These are phyloP conservation scores for Podospora didyma DNA, from an alignment of 495 filamentous ascomycete species.

Conservation along the genomic window DNA sequence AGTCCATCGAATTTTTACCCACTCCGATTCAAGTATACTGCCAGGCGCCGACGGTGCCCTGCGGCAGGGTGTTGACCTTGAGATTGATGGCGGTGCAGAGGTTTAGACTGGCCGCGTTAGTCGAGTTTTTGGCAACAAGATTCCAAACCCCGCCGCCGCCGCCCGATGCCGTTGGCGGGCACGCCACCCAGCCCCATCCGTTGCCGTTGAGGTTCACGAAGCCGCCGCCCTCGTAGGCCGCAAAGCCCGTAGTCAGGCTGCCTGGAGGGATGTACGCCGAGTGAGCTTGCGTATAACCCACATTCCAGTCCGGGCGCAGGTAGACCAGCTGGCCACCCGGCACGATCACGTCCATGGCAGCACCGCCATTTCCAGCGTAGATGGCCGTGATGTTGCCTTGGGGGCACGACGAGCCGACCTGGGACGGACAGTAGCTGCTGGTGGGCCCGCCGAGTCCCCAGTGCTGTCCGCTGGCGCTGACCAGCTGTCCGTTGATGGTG, in stretches of 20 bases:
- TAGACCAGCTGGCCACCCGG: conserved; percentile 66
- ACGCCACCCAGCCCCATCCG: conserved; percentile 34
- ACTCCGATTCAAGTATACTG: conserved; percentile 33
- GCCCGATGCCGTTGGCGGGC: conserved; percentile 23
- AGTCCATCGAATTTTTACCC: no score
- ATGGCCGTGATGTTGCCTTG: conserved; percentile 27
- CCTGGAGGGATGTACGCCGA: conserved; percentile 53
- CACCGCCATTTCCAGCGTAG: conserved; percentile 11
- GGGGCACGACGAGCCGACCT: conserved; percentile 23
- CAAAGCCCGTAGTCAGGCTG: conserved; percentile 41
- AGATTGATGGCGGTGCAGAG: conserved; percentile 26
- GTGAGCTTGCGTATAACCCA: conserved; percentile 60
- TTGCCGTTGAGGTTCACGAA: conserved; percentile 32
- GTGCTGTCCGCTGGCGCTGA: conserved; percentile 30
- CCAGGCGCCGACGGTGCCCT: conserved; percentile 22
- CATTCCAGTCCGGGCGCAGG: conserved; percentile 49
- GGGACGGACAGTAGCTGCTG: conserved; percentile 30
- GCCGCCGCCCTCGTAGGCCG: conserved; percentile 29
- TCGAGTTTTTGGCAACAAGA: conserved; percentile 29
- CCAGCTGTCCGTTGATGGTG: conserved; percentile 38
- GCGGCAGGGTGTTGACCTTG: conserved; percentile 20
- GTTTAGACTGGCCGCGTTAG: conserved; percentile 18
- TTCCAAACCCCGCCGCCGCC: conserved; percentile 24
- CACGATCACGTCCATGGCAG: conserved; percentile 43
- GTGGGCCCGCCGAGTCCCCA: conserved; percentile 43